Evolutionary conservation across 176 grass and related monocot genomes (phyloP).

Genomic region (Eleusine indica): DNA sequence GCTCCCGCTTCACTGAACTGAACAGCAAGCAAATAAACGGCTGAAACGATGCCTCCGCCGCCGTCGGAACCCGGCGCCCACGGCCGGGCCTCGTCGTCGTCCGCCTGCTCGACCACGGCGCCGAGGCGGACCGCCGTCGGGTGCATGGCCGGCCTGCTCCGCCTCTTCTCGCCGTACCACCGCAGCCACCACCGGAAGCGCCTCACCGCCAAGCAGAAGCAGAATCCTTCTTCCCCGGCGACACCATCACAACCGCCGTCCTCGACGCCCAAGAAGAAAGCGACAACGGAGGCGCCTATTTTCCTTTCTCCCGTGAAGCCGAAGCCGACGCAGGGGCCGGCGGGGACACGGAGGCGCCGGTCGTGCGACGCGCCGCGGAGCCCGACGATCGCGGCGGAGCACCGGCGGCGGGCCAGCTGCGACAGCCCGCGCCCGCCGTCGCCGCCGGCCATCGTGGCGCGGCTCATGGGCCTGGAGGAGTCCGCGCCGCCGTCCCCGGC

Average conservation of each 20-base stretch:
- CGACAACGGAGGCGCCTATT: background rate
- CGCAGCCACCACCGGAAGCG: slow-evolving; percentile 74
- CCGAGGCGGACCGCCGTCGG: slow-evolving; percentile 47
- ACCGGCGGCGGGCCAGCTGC: slow-evolving; percentile 58
- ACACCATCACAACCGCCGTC: background rate
- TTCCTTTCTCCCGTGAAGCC: slow-evolving; percentile 14
- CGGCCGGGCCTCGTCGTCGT: slow-evolving; percentile 14
- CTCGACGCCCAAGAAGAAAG: slow-evolving; percentile 37
- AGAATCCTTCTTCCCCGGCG: background rate
- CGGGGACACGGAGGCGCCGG: slow-evolving; percentile 28
- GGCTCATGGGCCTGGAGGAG: slow-evolving; percentile 95
- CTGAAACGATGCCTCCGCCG: slow-evolving; percentile 33
- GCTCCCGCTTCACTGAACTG: slow-evolving; percentile 5
- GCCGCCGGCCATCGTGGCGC: slow-evolving; percentile 64
- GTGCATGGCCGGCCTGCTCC: slow-evolving; percentile 90
- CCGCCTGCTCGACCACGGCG: slow-evolving; percentile 21
- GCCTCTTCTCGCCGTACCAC: slow-evolving; percentile 78
- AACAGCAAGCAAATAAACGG: background rate
- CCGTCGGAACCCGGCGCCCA: slow-evolving; percentile 43
- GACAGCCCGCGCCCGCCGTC: slow-evolving; percentile 51
- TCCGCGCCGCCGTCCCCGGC: slow-evolving; percentile 31
- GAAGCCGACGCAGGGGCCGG: background rate
- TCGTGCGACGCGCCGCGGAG: slow-evolving; percentile 77
- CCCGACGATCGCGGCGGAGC: slow-evolving; percentile 74
- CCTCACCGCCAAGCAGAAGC: slow-evolving; percentile 45